These are phyloP conservation scores for Macaranga tanarius DNA, from an alignment of 441 rosid genomes.

Conservation along the genomic window DNA sequence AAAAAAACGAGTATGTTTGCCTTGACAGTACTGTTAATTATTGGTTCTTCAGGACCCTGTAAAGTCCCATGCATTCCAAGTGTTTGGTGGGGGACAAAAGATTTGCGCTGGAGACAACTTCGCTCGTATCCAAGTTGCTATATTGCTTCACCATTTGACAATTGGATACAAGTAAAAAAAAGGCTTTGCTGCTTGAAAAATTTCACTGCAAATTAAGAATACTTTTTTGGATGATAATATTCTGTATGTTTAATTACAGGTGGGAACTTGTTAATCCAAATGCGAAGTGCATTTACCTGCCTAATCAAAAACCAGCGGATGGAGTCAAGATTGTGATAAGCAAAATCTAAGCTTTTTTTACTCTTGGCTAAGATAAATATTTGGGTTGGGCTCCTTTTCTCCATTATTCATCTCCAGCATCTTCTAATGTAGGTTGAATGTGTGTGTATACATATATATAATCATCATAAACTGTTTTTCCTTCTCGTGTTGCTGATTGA, in stretches of 20 bases:
- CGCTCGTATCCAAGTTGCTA: slow-evolving; percentile 33
- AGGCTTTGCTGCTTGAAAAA: too few relatives aligned
- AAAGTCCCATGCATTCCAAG: slow-evolving; percentile 31
- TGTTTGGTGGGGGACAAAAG: slow-evolving; percentile 37
- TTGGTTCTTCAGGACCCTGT: slow-evolving; percentile 18
- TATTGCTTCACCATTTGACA: slow-evolving; percentile 42
- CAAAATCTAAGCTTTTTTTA: slow-evolving; percentile 4
- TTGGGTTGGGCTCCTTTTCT: too few relatives aligned
- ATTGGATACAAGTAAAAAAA: slow-evolving; percentile 42
- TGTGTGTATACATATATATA: too few relatives aligned
- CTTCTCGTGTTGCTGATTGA: too few relatives aligned
- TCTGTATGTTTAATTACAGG: slow-evolving; percentile 21
- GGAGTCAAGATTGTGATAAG: slow-evolving; percentile 32
- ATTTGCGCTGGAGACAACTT: slow-evolving; percentile 44
- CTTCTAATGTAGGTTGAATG: too few relatives aligned
- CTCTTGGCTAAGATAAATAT: too few relatives aligned
- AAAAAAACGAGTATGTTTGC: too few relatives aligned
- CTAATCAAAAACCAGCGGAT: slow-evolving; percentile 35
- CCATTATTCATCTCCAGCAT: too few relatives aligned
- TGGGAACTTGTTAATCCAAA: slow-evolving; percentile 44
- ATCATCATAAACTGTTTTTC: too few relatives aligned
- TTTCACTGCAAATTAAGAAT: too few relatives aligned
- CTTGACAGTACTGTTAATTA: too few relatives aligned
- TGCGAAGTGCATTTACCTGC: slow-evolving; percentile 27
- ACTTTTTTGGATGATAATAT: too few relatives aligned